Evolutionary conservation across 208 protist species (phyloP).

Genomic region (Lotmaria passim): DNA sequence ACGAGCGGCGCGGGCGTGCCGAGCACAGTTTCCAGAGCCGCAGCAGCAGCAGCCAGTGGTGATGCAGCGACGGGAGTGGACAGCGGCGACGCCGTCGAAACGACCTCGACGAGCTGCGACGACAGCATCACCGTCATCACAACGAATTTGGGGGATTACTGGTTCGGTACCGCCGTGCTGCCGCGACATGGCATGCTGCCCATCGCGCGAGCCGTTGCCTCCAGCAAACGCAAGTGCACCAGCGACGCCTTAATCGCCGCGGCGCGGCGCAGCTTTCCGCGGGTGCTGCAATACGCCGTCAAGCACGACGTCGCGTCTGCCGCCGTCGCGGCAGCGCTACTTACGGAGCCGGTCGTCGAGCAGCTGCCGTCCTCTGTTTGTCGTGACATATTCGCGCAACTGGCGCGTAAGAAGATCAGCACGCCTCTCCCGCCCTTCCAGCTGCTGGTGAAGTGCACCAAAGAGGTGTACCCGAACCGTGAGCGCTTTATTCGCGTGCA

Average conservation of each 20-base stretch:
- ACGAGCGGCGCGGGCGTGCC: too few relatives aligned
- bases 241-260: slow-evolving; percentile 77
- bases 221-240: slow-evolving; percentile 55
- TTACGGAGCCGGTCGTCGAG: slow-evolving; percentile 66
- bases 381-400: slow-evolving; percentile 49
- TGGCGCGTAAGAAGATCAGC: slow-evolving; percentile 10
- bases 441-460: slow-evolving; percentile 39
- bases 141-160: slow-evolving; percentile 64
- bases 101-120: slow-evolving; percentile 4
- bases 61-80: neutral
- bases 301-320: slow-evolving; percentile 46
- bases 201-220: slow-evolving; percentile 66
- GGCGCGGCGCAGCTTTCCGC: slow-evolving; percentile 69
- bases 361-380: slow-evolving; percentile 48
- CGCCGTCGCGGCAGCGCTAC: slow-evolving; percentile 59
- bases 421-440: slow-evolving; percentile 33
- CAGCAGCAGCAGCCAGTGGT: neutral
- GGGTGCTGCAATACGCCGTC: slow-evolving; percentile 59
- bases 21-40: too few relatives aligned
- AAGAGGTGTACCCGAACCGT: slow-evolving; percentile 37
- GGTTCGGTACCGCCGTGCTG: slow-evolving; percentile 76
- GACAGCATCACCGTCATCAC: slow-evolving; percentile 52
- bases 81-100: neutral
- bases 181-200: slow-evolving; percentile 59
- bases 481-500: slow-evolving; percentile 71